These are phyloP conservation scores for Boeremia exigua DNA, from an alignment of 2,329 filamentous ascomycete species.

Conservation along the genomic window DNA sequence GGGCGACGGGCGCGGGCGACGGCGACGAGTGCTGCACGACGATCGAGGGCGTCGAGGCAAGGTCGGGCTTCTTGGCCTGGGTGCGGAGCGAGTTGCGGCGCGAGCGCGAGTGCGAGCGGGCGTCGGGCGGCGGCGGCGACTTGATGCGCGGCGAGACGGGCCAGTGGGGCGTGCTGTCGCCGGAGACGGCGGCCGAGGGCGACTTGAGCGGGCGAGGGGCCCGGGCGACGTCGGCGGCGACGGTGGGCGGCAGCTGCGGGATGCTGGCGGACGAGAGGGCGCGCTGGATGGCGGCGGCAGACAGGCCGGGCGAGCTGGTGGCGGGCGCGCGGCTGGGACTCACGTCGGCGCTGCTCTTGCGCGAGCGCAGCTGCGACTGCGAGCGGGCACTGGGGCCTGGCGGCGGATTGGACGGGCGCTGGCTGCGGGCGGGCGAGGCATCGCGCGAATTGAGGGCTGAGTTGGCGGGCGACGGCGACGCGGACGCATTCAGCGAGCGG, in stretches of 20 bases:
- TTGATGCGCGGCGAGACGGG: slow-evolving; percentile 77
- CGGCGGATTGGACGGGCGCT: slow-evolving; percentile 32
- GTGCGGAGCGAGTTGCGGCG: slow-evolving; percentile 53
- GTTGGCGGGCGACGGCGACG: slow-evolving; percentile 46
- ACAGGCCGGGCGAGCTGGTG: slow-evolving; percentile 57
- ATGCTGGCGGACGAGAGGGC: slow-evolving; percentile 72
- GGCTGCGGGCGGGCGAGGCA: slow-evolving; percentile 52
- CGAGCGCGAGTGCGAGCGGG: slow-evolving; percentile 44
- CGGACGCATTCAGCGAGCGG: slow-evolving; percentile 40
- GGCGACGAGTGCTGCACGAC: slow-evolving; percentile 53
- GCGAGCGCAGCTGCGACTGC: slow-evolving; percentile 42
- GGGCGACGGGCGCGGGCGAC: slow-evolving; percentile 45
- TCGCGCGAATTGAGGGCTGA: slow-evolving; percentile 57
- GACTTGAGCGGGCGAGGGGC: slow-evolving; percentile 70
- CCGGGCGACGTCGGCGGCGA: slow-evolving; percentile 67
- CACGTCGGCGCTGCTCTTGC: slow-evolving; percentile 54
- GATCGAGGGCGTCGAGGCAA: slow-evolving; percentile 49
- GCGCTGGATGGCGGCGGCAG: slow-evolving; percentile 68
- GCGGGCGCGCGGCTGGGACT: slow-evolving; percentile 49
- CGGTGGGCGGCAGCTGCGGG: slow-evolving; percentile 67
- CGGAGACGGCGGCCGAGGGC: slow-evolving; percentile 55
- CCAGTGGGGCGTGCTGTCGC: slow-evolving; percentile 68
- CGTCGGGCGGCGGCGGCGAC: slow-evolving; percentile 71
- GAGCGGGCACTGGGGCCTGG: slow-evolving; percentile 24
- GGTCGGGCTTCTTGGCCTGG: slow-evolving; percentile 40